Base-by-base conservation (phyloP, 2,329 filamentous ascomycete genomes). In the Tolypocladium endophyticum region DNA sequence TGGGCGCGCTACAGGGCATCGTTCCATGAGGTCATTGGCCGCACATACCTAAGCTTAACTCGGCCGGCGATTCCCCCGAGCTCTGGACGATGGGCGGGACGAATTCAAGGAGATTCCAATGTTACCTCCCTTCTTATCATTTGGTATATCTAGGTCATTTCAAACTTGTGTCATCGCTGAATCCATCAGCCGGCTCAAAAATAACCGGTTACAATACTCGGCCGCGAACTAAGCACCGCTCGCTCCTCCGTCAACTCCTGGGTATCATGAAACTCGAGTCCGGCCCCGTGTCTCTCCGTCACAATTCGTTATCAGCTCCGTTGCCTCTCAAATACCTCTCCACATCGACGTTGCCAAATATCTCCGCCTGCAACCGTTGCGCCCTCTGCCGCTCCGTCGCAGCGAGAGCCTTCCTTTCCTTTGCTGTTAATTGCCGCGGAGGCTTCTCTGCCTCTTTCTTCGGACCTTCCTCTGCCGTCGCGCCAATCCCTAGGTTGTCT, bases 341-440 rank as follows among this genome's bases (percentile, higher is more conserved):
- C 59, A 95, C 76, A 64, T 93, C 88, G n/a, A 88, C 82, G 64
- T 83, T 86, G 25, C 83, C 81, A 72, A 89, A 93, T 63, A 96
- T 88, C 74, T 89, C 80, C 65, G 84, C 79, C 64, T 86, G 81
- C 61, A 96, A 71, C 67, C 75, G 84, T 61, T 89, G 83, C 23
- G 81, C 79, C 62, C 79, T 86, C 70, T 76, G 84, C 73, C 61
- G 87, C 65, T 77, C 77, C 67, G 75, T 74, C 60, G 76, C 77
- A 58, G 72, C 75, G 64, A 71, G 72, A 64, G 76, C 77, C 61
- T 73, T 73, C 65, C 62, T 56, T 60, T 87, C 85, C 63, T 86
- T 82, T 52, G 77, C 74, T 3, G 84, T 84, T 68, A 81, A 73
- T 70, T 83, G 85, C 66, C 84, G 81, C 45, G 87, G 78, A 72